Evolutionary conservation across 805 yeast species (phyloP), one percentile per base, ranked within the genome.

Genomic region (Yamadazyma nakazawae): DNA sequence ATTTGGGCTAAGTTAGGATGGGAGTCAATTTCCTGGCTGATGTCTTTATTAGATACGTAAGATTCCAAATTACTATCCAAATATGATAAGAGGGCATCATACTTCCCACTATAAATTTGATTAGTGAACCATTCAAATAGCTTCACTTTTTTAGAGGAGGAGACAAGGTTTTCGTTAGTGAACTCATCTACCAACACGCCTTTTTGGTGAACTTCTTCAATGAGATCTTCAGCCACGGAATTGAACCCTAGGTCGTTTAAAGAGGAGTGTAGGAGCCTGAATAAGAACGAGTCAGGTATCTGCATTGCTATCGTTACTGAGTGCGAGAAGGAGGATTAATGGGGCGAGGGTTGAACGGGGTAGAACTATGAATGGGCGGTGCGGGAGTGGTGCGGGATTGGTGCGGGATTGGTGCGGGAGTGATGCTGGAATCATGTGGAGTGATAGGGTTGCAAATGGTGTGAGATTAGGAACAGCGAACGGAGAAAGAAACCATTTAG

Each of bases 221-320:
- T 41, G 18, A 52, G 40, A 16, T 43, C 39, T 14, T 50, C 50
- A 1, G 56, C 53, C 2, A 46, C 43, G 13, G 36, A 9, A 13
- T 40, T 37, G 28, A 50, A 40, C 14, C 56, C 56, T 18, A 52
- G 37, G 12, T 52, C 54, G 30, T 47, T 50, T 32, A 52, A 37
- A 5, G 50, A 37, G 12, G 40, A 37, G 31, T 52, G 52, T 7
- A 52, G 25, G 3, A 52, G 30, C 21, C 48, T 35, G 34, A 46
- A 48, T 10, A 52, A 19, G 44, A 52, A 50, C 3, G 56, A 43
- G n/a, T 52, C 54, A 10, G 56, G 53, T 11, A 52, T 34, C 13
- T 42, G 46, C 49, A 45, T 50, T 30, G 36, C 34, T 38, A 14
- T 28, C 32, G 4, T 28, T 9, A 28, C n/a, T 11, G 32, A 28